Base-by-base conservation (phyloP, 306 rosid species). In the Gastrolobium bilobum region DNA sequence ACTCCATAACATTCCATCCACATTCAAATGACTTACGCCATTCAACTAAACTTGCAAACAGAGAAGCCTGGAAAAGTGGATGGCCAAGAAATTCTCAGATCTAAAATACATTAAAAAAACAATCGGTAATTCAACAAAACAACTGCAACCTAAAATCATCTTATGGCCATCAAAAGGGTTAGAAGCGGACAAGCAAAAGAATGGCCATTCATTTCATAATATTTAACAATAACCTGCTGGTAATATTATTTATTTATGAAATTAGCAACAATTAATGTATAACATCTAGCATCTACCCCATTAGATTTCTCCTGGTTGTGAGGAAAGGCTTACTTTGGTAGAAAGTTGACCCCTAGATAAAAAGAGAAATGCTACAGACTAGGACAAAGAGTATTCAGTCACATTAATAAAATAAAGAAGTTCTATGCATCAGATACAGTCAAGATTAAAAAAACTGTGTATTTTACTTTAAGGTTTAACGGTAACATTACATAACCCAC, bases 1-100 rank as follows among this genome's bases (percentile, higher is more conserved):
- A 50, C 50, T 64, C 83, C 86, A 83, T 83, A 53, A 33, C 73
- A 70, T 66, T 70, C 56, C 50, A 71, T 70, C 75, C 71, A 64
- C 79, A 34, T 54, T 54, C 63, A 34, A 52, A 62, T 70, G 63
- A 62, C 50, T 56, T 59, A 29, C 50, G 20, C 47, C 48, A 51
- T 51, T 38, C 79, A 70, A 54, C 33, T 62, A 61, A 63, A 57
- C 46, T 8, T 61, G 54, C 54, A 26, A 38, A 44, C 7, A 79
- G 44, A 33, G 50, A 66, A 68, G 29, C 54, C 82, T 69, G 62
- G 65, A 51, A 51, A 71, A 51, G 30, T 70, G 46, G 52, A 62
- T 14, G n/a, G 53, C 4, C 64, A 61, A 60, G 2, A 73, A 51
- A 75, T 29, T 30, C 37, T 38, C 65, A 58, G 43, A 75, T 58